Base-by-base conservation (phyloP, 2,329 filamentous ascomycete genomes). In the Drechmeria coniospora region DNA sequence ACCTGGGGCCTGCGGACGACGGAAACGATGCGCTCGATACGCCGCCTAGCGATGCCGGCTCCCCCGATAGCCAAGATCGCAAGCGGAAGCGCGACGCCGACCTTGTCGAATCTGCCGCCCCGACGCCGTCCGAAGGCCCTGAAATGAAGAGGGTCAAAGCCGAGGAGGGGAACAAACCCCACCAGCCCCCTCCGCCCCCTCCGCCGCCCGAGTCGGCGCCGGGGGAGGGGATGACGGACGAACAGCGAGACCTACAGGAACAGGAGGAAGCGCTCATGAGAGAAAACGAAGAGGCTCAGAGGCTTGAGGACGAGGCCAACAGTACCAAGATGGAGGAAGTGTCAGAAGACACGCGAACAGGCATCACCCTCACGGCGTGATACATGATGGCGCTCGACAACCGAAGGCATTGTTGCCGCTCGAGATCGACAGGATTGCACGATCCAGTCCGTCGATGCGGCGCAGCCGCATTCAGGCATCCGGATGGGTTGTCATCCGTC, bases 1-100 rank as follows among this genome's bases (percentile, higher is more conserved):
- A n/a, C n/a, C n/a, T n/a, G n/a, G n/a, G n/a, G n/a, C n/a, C n/a
- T n/a, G n/a, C n/a, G n/a, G n/a, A 20, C 36, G 4, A 25, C 30
- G 4, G 33, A 23, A 12, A 27, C 23, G 15, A 25, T 24, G 12
- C 35, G 25, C 9, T 28, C 25, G 13, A 29, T 33, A 56, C 23
- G 43, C 47, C 10, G 39, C 41, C 7, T 27, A 56, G 52, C 14
- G 61, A 66, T 32, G 52, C 55, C n/a, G 52, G 43, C 14, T 61
- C 59, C 3, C 61, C 64, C 4, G 54, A 51, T 21, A 63, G 63
- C 29, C 49, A 59, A 15, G 63, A 66, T 15, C 56, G 67, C 26
- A 82, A 83, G 49, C 68, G 78, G 8, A 83, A 82, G 49, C 65
- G 75, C 18, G 49, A 50, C n/a, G 40, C 41, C 1, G 48, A 52